Conservation (phyloP, 2,329 filamentous ascomycete species). For the Furcasterigmium sp. region DNA sequence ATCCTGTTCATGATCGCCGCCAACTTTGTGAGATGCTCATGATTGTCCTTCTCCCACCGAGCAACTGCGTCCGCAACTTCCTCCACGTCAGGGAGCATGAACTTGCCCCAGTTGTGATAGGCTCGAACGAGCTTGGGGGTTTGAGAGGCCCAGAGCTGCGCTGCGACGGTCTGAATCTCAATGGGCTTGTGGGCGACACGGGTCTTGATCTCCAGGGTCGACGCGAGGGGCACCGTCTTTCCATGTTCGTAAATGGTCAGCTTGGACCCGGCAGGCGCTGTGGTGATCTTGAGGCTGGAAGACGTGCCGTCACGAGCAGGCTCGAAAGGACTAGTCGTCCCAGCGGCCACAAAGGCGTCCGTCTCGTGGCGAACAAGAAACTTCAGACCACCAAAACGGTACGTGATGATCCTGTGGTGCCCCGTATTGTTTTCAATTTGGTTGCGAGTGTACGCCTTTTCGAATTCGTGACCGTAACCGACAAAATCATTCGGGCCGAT, state of each 20-base stretch:
- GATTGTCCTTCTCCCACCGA: slow-evolving; percentile 28
- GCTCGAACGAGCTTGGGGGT: slow-evolving; percentile 40
- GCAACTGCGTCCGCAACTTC: slow-evolving; percentile 23
- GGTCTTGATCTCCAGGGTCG: slow-evolving; percentile 41
- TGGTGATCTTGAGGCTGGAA: background rate
- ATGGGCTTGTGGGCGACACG: slow-evolving; percentile 25
- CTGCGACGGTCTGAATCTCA: slow-evolving; percentile 24
- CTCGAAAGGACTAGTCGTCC: slow-evolving; percentile 16
- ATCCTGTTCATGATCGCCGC: slow-evolving; percentile 25
- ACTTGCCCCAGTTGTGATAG: slow-evolving; percentile 31
- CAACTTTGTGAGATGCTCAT: slow-evolving; percentile 22
- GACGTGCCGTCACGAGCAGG: slow-evolving; percentile 13
- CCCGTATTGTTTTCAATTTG: slow-evolving; percentile 27
- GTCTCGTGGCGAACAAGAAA: slow-evolving; percentile 37
- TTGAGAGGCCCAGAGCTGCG: slow-evolving; percentile 41
- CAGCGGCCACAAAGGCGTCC: slow-evolving; percentile 29
- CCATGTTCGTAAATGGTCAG: slow-evolving; percentile 25
- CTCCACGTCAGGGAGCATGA: slow-evolving; percentile 25
- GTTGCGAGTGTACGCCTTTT: slow-evolving; percentile 33
- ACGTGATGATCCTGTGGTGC: slow-evolving; percentile 40
- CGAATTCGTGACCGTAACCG: slow-evolving; percentile 38
- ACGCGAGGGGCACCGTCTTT: slow-evolving; percentile 21
- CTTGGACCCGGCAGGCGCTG: slow-evolving; percentile 14
- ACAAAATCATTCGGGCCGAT: slow-evolving; percentile 28
- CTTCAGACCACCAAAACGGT: slow-evolving; percentile 32